Evolutionary conservation across 345 rosid genomes (phyloP), one percentile per base, ranked within the genome.

Genomic region (Eucalyptus fibrosa): DNA sequence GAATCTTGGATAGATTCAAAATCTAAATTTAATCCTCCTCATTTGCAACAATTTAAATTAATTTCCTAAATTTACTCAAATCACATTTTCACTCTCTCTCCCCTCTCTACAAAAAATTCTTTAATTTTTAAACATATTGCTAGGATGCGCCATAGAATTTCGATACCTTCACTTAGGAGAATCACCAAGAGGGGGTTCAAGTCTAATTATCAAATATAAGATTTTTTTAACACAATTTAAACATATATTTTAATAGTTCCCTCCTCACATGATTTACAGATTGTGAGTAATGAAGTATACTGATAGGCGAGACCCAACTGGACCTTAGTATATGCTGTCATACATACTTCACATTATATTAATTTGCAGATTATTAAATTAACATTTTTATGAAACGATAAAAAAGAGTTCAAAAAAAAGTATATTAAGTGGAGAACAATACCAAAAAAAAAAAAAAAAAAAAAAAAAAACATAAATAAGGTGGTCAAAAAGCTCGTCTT

Each of bases 121-220:
- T 34, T 37, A 34, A 72, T 18, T 72, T 19, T 34, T 19, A 34
- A 40, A 9, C 12, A 34, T 34, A 69, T 34, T 69, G 4, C 11
- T 1, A 7, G 45, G 28, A 19, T 3, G 5, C 4, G 15, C 44
- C 14, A 23, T 7, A 72, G 8, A 72, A 72, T 37, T 72, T 32
- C 2, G 0, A 72, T 19, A 19, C 28, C 4, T 72, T 37, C 14
- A 37, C 4, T 0, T 6, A 21, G 9, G 28, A 40, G 15, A 2
- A 77, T 77, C 5, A 8, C 23, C 83, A 6, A 1, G 28, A 72
- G 45, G 3, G 3, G 0, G 3, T 24, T 24, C 15, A 19, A 77
- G 9, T 23, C 9, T 4, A 4, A 77, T 37, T 77, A 12, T 37
- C 5, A 7, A 37, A 21, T 21, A 7, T 12, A 0, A 12, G 9